Percentiles rank a stretch among this genome's conserved stretches.
Conservation (phyloP, 2,329 filamentous ascomycete species). For the Ilyonectria robusta region DNA sequence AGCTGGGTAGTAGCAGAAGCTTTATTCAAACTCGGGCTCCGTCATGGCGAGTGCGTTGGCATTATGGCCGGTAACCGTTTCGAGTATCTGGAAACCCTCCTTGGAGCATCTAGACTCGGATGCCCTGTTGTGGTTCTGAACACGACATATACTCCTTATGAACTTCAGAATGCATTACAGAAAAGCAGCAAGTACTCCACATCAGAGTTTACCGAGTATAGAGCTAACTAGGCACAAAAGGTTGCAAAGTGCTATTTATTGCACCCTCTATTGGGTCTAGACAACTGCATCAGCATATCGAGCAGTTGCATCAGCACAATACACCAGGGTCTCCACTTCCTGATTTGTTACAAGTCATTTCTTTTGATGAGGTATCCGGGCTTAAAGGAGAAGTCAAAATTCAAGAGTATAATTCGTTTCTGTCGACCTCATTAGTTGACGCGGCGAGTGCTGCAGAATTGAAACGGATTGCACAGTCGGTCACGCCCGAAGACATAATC, state of each 20-base stretch:
- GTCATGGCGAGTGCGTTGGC: constrained; percentile 27
- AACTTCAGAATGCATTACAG: constrained; percentile 19
- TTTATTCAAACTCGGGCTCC: constrained; percentile 31
- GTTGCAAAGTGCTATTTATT: constrained; percentile 22
- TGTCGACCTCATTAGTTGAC: neutral
- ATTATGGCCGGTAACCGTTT: constrained; percentile 37
- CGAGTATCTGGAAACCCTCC: constrained; percentile 34
- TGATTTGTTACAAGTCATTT: neutral
- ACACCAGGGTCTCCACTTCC: neutral
- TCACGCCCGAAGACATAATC: constrained; percentile 21
- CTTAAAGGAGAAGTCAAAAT: neutral
- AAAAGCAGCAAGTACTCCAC: constrained; percentile 22
- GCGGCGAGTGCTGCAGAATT: neutral
- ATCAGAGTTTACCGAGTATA: neutral
- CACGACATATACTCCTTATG: constrained; percentile 31
- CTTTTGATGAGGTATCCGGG: neutral
- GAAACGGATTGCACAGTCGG: neutral
- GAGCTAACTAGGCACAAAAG: constrained; percentile 1
- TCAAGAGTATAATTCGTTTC: neutral
- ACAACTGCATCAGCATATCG: constrained; percentile 4
- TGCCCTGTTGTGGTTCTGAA: constrained; percentile 36
- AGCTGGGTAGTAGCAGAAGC: constrained; percentile 25
- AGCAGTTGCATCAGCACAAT: neutral
- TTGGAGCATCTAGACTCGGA: constrained; percentile 30
- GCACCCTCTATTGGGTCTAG: constrained; percentile 19